A percentile compares a stretch with the other conserved stretches of the same genome.
Evolutionary conservation across 164 flowering plant genomes (phyloP).

Genomic region (Hamamelis virginiana): DNA sequence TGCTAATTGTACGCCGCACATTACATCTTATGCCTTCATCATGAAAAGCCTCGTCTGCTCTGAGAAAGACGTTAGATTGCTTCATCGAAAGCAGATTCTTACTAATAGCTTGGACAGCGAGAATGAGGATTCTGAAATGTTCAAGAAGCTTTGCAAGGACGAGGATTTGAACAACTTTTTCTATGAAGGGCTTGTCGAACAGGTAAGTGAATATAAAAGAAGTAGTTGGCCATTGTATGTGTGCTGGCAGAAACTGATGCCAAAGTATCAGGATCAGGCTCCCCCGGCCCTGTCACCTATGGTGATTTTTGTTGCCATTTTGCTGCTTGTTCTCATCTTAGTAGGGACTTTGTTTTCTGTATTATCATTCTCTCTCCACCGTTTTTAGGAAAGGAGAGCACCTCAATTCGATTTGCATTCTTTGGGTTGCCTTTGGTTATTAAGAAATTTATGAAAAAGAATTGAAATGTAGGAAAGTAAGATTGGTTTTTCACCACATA

Average conservation of each 20-base stretch:
- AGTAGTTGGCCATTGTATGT: neutral
- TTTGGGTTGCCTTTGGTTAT: no score
- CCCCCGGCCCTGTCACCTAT: no score
- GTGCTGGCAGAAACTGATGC: slow-evolving; percentile 9
- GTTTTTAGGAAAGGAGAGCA: neutral
- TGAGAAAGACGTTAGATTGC: slow-evolving; percentile 18
- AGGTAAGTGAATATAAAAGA: slow-evolving; percentile 17
- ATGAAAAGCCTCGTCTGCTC: slow-evolving; percentile 24
- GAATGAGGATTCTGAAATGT: slow-evolving; percentile 11
- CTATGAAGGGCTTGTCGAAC: slow-evolving; percentile 8
- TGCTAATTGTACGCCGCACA: neutral
- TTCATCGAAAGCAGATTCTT: slow-evolving; percentile 11
- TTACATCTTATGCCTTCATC: slow-evolving; percentile 24
- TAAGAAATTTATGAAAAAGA: no score
- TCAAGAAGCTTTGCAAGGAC: slow-evolving; percentile 14
- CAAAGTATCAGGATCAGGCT: no score
- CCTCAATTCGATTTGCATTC: no score
- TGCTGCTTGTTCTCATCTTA: slow-evolving; percentile 20
- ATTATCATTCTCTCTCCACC: slow-evolving; percentile 15
- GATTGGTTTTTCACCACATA: no score
- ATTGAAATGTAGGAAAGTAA: no score
- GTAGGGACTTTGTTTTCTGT: slow-evolving; percentile 15
- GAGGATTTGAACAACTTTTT: slow-evolving; percentile 2
- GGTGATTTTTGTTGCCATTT: slow-evolving; percentile 4
- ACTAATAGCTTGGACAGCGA: slow-evolving; percentile 7